Base-by-base conservation (phyloP, 768 basidiomycete species). In the Lactifluus rugatus region DNA sequence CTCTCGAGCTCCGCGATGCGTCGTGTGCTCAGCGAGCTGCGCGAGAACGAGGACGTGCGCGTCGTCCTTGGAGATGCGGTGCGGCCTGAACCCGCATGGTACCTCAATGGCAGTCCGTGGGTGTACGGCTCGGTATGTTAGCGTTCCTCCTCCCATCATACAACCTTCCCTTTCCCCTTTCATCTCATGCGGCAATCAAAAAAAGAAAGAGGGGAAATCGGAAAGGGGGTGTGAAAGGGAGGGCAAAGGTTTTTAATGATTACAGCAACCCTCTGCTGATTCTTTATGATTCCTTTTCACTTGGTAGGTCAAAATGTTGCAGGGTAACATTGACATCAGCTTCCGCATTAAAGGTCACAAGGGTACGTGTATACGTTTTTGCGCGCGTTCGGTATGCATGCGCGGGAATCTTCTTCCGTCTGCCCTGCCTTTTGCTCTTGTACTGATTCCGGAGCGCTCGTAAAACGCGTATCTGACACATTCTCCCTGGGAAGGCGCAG, bases 291-390 rank as follows among this genome's bases (percentile, higher is more conserved):
- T 34, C n/a, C 23, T 31, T 42, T 8, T 17, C 10, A 21, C 21
- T 32, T 48, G 16, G 10, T 31, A 89, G 88, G 81, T 89, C 44
- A 84, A 82, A 55, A 80, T 87, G 62, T 71, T 87, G 44, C 83
- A 84, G 67, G 88, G 88, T 7, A 84, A 85, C 58, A 82, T 89
- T 19, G 88, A 90, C 64, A 74, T 91, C 51, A 85, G 84, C 66
- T 87, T 88, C 70, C 78, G 86, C 56, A 71, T 91, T 36, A 84
- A 81, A 64, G 88, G 88, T 2, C 81, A 85, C 44, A 81, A 77
- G 73, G 81, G 88, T 82, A 23, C 46, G 74, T 67, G 4, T 5
- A 13, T 16, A n/a, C n/a, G n/a, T n/a, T n/a, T 19, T 5, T 7
- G 37, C 37, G 3, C 14, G 7, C 37, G 3, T 10, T 2, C 31